Percentiles rank a stretch among this genome's conserved stretches.
phyloP scores from a whole-genome alignment of 2,329 filamentous ascomycete species.

The Phyllosticta capitalensis region DNA sequence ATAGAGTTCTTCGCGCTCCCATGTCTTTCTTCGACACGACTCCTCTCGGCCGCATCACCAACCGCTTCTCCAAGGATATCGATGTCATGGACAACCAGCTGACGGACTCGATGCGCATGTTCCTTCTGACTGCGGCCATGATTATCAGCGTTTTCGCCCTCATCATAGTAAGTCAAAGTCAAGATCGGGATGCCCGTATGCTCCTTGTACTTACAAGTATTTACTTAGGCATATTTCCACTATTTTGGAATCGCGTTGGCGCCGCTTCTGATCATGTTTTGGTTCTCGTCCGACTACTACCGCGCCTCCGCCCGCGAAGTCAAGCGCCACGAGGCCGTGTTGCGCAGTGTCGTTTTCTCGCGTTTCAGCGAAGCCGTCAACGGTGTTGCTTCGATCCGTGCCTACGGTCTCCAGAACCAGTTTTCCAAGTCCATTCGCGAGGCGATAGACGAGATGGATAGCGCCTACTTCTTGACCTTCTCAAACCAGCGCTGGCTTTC shows the following conservation, averaged over 20 bases:
- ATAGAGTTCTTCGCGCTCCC: conserved; percentile 57
- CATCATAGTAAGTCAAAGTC: too few species aligned
- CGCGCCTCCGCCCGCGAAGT: conserved; percentile 84
- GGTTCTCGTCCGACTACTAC: conserved; percentile 80
- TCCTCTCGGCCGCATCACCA: conserved; percentile 87
- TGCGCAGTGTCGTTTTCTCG: conserved; percentile 80
- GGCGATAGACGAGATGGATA: conserved; percentile 83
- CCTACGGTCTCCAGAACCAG: conserved; percentile 70
- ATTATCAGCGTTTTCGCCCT: conserved; percentile 77
- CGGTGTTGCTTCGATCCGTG: conserved; percentile 75
- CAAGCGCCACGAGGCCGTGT: conserved; percentile 84
- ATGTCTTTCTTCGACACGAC: conserved; percentile 97
- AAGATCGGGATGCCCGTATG: too few species aligned
- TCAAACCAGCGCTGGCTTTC: conserved; percentile 93
- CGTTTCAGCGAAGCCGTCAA: conserved; percentile 84
- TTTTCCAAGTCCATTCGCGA: conserved; percentile 62
- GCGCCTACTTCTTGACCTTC: conserved; percentile 90
- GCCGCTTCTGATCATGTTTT: conserved; percentile 64
- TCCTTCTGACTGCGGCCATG: conserved; percentile 73
- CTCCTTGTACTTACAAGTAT: too few species aligned
- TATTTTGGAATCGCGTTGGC: conserved; percentile 67
- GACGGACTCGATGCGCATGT: conserved; percentile 85
- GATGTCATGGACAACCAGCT: conserved; percentile 94
- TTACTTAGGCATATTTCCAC: too few species aligned
- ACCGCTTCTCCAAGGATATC: conserved; percentile 90